Percentiles rank a stretch among this genome's conserved stretches.
Evolutionary conservation across 305 asterid species (phyloP).

Genomic region (Fraxinus xanthoxyloides): DNA sequence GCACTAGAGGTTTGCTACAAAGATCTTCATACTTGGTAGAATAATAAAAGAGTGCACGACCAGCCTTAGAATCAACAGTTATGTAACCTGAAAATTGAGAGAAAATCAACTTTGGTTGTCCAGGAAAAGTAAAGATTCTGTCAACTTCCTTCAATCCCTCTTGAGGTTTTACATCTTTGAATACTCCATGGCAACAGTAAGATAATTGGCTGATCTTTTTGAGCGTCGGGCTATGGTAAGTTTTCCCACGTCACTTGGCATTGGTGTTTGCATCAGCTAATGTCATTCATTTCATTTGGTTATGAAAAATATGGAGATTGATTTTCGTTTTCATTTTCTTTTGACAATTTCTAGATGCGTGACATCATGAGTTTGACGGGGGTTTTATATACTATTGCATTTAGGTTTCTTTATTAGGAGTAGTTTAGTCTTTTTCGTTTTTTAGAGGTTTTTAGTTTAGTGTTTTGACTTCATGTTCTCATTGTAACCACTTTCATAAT

Average conservation of each 20-base stretch:
- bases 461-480: background rate
- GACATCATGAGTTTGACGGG: background rate
- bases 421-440: background rate
- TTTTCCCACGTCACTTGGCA: background rate
- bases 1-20: constrained; percentile 48
- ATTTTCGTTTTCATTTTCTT: background rate
- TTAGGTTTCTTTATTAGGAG: background rate
- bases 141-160: constrained; percentile 38
- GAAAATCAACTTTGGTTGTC: constrained; percentile 51
- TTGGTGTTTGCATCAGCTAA: background rate
- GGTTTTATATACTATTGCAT: background rate
- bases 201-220: background rate
- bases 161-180: constrained; percentile 29
- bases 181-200: background rate
- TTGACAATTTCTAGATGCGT: background rate
- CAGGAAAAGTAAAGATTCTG: constrained; percentile 41
- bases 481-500: background rate
- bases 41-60: constrained; percentile 53
- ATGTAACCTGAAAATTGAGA: constrained; percentile 56
- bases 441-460: background rate
- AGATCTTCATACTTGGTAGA: constrained; percentile 42
- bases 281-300: background rate
- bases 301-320: background rate
- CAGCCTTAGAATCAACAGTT: constrained; percentile 45
- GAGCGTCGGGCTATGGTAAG: constrained; percentile 5